Base-by-base conservation (phyloP, 108 stramenopile species). In the Cyclotella sp. region DNA sequence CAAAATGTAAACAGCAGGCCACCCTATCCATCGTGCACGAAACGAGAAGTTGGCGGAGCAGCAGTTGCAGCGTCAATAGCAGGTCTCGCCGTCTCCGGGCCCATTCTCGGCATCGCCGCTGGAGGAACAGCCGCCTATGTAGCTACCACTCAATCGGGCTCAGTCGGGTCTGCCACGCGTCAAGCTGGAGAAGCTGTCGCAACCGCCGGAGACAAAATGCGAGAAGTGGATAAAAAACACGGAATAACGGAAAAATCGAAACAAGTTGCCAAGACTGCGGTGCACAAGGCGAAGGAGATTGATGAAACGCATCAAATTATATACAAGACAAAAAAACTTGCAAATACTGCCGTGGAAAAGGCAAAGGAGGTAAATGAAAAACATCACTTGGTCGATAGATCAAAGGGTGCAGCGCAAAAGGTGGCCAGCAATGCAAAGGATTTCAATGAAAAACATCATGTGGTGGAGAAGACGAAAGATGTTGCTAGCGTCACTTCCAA, bases 341-440 rank as follows among this genome's bases (percentile, higher is more conserved):
- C 71, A 3, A 68, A 44, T 26, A 63, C 39, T 18, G 60, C 46
- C 16, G 22, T 59, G 51, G 28, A 58, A 47, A 71, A 64, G 55
- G 79, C 76, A 0, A 80, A 77, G n/a, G 75, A 76, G 52, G 58
- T 90, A 3, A 86, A 95, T 54, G 62, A 92, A 52, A 91, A 89
- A 61, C 91, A 95, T 81, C 86, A 81, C 54, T 68, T 92, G 43
- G 76, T 78, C 12, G 90, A 94, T 19, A 92, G 83, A 64, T 87
- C 91, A n/a, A 77, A 84, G 28, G 79, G 45, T 39, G 86, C 87
- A 53, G 86, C 77, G 22, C 55, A 34, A 22, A 74, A 67, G 49
- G 87, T 65, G 15, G 54, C 59, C 19, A 54, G 61, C 0, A 76
- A 77, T 64, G 88, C 86, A 10, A 81, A 87, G 75, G 59, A 90